Conservation (phyloP, 441 rosid species). For the Adansonia grandidieri region DNA sequence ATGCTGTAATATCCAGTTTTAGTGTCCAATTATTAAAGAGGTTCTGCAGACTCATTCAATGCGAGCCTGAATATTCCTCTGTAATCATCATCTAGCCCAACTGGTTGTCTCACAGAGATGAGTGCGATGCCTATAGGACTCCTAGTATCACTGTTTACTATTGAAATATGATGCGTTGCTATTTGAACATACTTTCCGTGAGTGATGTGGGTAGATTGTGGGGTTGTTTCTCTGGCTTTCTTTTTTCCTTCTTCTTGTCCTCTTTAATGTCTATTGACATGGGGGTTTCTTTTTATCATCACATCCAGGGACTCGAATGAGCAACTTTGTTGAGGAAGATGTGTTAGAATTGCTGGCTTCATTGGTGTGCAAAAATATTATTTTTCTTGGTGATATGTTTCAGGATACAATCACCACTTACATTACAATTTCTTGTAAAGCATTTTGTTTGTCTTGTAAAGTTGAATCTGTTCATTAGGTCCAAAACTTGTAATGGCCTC, state of each 20-base stretch:
- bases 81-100: background rate
- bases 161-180: background rate
- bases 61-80: constrained; percentile 3
- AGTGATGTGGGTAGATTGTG: background rate
- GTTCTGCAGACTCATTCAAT: background rate
- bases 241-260: constrained; percentile 13
- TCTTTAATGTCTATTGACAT: constrained; percentile 22
- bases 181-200: background rate
- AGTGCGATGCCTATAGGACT: background rate
- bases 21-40: background rate
- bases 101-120: background rate
- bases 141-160: background rate
- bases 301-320: constrained; percentile 36
- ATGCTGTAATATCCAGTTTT: background rate
- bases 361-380: constrained; percentile 40
- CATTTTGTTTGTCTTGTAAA: constrained; percentile 28
- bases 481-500: constrained; percentile 37
- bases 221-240: constrained; percentile 4
- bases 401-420: constrained; percentile 8
- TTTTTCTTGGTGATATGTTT: constrained; percentile 27
- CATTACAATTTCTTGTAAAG: constrained; percentile 30
- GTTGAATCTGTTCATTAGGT: constrained; percentile 36
- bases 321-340: constrained; percentile 53
- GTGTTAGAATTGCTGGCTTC: constrained; percentile 50
- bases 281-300: constrained; percentile 21